Percentiles rank a stretch among this genome's conserved stretches.
These are phyloP conservation scores for Acorus calamus DNA, from an alignment of 106 monocot genomes.

Conservation along the genomic window DNA sequence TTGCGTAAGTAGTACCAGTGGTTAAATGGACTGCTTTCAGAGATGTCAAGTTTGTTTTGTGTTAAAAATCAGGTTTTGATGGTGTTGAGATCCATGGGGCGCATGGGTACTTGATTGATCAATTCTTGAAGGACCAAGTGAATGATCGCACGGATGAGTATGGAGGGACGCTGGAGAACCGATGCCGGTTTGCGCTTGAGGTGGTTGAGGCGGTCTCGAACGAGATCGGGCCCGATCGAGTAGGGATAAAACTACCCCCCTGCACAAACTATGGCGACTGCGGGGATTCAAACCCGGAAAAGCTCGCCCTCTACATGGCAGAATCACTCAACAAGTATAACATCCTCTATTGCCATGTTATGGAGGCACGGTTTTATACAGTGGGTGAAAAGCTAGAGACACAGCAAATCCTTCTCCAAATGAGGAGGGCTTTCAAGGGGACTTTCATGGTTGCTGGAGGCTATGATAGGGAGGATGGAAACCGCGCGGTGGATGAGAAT, in stretches of 20 bases:
- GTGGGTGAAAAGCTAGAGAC: slow-evolving; percentile 7
- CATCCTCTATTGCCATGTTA: slow-evolving; percentile 21
- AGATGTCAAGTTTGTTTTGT: too few species aligned
- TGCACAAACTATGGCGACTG: slow-evolving; percentile 8
- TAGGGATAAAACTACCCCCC: slow-evolving; percentile 23
- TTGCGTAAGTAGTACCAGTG: too few species aligned
- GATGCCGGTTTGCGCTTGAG: slow-evolving; percentile 26
- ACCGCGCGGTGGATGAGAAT: slow-evolving; percentile 8
- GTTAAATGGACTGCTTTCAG: too few species aligned
- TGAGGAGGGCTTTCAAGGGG: slow-evolving; percentile 23
- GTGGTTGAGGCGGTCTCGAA: slow-evolving; percentile 11
- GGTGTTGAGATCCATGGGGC: slow-evolving; percentile 14
- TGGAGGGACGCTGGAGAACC: slow-evolving; percentile 21
- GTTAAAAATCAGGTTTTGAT: slow-evolving; percentile 5
- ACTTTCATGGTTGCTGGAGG: slow-evolving; percentile 26
- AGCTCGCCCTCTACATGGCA: slow-evolving; percentile 15
- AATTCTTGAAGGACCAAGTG: slow-evolving; percentile 11
- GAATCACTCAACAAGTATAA: slow-evolving; percentile 14
- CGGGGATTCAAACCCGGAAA: slow-evolving; percentile 22
- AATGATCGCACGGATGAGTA: slow-evolving; percentile 15
- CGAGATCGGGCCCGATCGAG: slow-evolving; percentile 18
- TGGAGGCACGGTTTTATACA: slow-evolving; percentile 25
- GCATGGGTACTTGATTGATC: slow-evolving; percentile 9
- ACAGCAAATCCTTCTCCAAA: slow-evolving; percentile 6
- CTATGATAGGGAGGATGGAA: slow-evolving; percentile 31